These are phyloP conservation scores for Phytophthora tentaculata DNA, from an alignment of 352 stramenopile genomes.

Conservation along the genomic window DNA sequence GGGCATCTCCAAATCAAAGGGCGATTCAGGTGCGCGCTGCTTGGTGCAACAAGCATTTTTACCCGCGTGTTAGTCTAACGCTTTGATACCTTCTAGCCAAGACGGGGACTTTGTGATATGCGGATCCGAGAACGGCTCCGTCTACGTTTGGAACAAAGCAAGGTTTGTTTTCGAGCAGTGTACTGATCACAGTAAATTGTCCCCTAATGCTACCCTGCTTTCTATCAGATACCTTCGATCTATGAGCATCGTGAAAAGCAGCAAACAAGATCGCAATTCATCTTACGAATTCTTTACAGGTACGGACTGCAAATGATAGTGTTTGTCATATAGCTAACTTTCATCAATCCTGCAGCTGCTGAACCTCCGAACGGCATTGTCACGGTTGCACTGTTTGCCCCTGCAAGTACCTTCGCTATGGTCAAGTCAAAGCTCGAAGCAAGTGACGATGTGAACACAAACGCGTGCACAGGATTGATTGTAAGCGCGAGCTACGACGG, in stretches of 20 bases:
- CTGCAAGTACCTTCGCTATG: constrained; percentile 82
- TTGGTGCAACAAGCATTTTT: background rate
- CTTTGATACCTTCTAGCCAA: constrained; percentile 49
- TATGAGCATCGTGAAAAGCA: constrained; percentile 69
- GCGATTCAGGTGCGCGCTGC: constrained; percentile 64
- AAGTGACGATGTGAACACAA: constrained; percentile 62
- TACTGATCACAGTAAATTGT: background rate
- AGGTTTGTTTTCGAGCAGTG: constrained; percentile 32
- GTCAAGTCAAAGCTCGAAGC: constrained; percentile 77
- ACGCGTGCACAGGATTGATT: constrained; percentile 80
- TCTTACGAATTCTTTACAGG: constrained; percentile 85
- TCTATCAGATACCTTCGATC: constrained; percentile 44
- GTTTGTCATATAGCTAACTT: background rate
- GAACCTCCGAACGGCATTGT: constrained; percentile 78
- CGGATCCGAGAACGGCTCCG: constrained; percentile 83
- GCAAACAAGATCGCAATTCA: constrained; percentile 81
- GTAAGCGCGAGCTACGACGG: constrained; percentile 87
- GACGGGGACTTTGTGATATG: constrained; percentile 89
- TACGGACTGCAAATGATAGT: constrained; percentile 20
- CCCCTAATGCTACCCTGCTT: constrained; percentile 1
- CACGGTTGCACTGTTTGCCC: constrained; percentile 81
- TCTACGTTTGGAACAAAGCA: constrained; percentile 89
- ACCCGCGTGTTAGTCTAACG: background rate
- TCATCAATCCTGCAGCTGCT: constrained; percentile 43
- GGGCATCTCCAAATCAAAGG: constrained; percentile 89